A percentile compares a stretch with the other conserved stretches of the same genome.
phyloP scores from a whole-genome alignment of 2,329 filamentous ascomycete genomes.

The Curvularia spicifera region DNA sequence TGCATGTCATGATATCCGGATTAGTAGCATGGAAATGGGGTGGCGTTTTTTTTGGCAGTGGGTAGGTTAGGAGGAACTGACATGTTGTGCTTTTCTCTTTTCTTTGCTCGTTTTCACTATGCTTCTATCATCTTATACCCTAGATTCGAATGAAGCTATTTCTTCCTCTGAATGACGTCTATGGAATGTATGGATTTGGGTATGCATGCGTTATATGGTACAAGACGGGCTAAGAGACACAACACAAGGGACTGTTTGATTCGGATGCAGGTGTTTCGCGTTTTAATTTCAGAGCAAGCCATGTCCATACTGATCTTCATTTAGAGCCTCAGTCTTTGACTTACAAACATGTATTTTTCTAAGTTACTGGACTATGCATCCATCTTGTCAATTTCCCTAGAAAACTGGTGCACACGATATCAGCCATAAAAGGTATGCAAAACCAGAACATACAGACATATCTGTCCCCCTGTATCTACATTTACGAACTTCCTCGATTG shows the following conservation, averaged over 20 bases:
- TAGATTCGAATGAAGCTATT: constrained; percentile 20
- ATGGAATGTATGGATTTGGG: not conserved
- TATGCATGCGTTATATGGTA: not conserved
- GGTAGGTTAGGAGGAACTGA: not conserved
- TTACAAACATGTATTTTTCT: too few species aligned
- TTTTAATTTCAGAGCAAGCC: not conserved
- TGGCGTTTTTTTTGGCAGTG: not conserved
- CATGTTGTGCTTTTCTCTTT: constrained; percentile 7
- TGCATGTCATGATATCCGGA: constrained; percentile 12
- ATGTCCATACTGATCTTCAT: too few species aligned
- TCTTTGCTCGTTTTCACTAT: not conserved
- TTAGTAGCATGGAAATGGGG: not conserved
- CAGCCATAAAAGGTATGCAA: not conserved
- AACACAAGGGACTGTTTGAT: not conserved
- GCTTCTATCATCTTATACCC: constrained; percentile 21
- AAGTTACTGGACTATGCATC: too few species aligned
- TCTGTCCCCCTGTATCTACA: not conserved
- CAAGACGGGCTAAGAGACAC: not conserved
- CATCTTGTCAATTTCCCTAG: not conserved
- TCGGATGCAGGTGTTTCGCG: not conserved
- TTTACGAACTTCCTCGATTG: not conserved
- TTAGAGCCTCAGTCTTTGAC: too few species aligned
- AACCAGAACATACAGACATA: not conserved
- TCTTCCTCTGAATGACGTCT: not conserved
- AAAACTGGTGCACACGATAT: not conserved